Conservation (phyloP, 352 stramenopile species). For the Globisporangium alternatum region DNA sequence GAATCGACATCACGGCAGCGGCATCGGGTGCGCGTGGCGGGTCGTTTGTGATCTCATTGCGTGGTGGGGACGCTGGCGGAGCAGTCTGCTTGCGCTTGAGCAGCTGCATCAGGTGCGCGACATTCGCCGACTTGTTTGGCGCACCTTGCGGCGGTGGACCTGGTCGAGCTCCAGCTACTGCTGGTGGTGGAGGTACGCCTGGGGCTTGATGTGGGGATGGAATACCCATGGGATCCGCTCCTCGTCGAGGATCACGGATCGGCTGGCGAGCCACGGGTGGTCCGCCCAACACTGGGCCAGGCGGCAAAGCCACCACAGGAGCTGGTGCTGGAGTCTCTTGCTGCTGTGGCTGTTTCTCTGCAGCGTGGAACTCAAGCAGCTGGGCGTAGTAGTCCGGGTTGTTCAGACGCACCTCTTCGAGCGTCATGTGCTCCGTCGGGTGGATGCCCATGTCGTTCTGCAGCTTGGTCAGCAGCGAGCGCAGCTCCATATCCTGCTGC, state of each 20-base stretch:
- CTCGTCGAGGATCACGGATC: constrained; percentile 12
- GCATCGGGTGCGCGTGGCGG: constrained; percentile 47
- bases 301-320: constrained; percentile 2
- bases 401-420: constrained; percentile 84
- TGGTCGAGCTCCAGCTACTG: neutral
- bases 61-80: constrained; percentile 22
- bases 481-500: constrained; percentile 76
- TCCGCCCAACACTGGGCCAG: constrained; percentile 8
- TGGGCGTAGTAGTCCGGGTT: constrained; percentile 85
- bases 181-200: neutral
- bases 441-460: constrained; percentile 89
- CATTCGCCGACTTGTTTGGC: constrained; percentile 57
- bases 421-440: constrained; percentile 79
- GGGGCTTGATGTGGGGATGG: neutral
- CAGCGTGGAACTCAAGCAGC: constrained; percentile 64
- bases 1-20: constrained; percentile 81
- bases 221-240: neutral
- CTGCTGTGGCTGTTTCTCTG: constrained; percentile 11
- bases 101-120: constrained; percentile 79
- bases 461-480: constrained; percentile 74
- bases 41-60: constrained; percentile 61
- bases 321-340: neutral
- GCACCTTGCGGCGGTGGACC: neutral
- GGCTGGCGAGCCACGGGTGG: constrained; percentile 5
- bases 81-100: constrained; percentile 66